These are phyloP conservation scores for Picea glauca DNA, from an alignment of 75 land plant species.

Conservation along the genomic window DNA sequence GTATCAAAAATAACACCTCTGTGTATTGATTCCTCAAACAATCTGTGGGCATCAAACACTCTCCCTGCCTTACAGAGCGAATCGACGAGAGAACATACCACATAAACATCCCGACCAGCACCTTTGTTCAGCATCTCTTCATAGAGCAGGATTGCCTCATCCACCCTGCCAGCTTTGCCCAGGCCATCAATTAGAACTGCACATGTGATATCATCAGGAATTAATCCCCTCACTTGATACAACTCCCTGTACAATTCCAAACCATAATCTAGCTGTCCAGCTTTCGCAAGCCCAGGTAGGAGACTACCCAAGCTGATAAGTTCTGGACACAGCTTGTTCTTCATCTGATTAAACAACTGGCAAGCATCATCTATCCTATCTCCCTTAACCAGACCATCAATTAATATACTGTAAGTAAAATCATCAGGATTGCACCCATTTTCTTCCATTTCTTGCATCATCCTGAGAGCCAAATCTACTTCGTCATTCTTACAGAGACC, in stretches of 20 bases:
- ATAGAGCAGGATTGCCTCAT: constrained; percentile 30
- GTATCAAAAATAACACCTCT: constrained; percentile 27
- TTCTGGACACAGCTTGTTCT: constrained; percentile 51
- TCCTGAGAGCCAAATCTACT: constrained; percentile 51
- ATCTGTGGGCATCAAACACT: constrained; percentile 34
- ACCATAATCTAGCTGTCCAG: constrained; percentile 56
- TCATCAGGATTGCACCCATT: constrained; percentile 65
- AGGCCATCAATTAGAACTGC: constrained; percentile 46
- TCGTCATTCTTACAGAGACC: constrained; percentile 59
- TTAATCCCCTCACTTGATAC: constrained; percentile 12
- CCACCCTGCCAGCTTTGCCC: constrained; percentile 30
- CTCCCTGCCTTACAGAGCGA: constrained; percentile 40
- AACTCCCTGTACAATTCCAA: constrained; percentile 28
- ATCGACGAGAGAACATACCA: constrained; percentile 46
- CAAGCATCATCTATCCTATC: constrained; percentile 54
- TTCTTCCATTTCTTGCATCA: constrained; percentile 48
- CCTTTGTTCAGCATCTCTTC: constrained; percentile 31
- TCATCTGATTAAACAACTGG: constrained; percentile 72
- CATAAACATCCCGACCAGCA: constrained; percentile 30
- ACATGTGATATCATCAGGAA: constrained; percentile 27
- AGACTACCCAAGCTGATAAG: constrained; percentile 58
- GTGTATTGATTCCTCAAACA: constrained; percentile 47
- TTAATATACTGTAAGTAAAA: constrained; percentile 66
- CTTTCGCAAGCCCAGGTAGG: constrained; percentile 53
- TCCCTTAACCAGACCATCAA: constrained; percentile 62